A percentile compares a stretch with the other conserved stretches of the same genome.
These are phyloP conservation scores for Mallotus repandus DNA, from an alignment of 441 rosid genomes.

Conservation along the genomic window DNA sequence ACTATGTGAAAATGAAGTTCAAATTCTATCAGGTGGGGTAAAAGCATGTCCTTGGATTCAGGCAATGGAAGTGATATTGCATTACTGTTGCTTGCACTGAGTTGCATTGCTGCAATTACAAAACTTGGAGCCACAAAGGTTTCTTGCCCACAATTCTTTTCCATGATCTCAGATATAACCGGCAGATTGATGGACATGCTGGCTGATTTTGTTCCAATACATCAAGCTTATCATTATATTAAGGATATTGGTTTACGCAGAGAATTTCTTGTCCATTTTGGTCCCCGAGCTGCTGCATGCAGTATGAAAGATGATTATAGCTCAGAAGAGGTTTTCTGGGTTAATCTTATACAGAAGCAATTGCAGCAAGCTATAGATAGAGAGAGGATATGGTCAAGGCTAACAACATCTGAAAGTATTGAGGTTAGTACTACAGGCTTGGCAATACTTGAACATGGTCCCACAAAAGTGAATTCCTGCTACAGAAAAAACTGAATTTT, in stretches of 20 bases:
- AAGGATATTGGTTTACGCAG: slow-evolving; percentile 74
- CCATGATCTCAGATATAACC: slow-evolving; percentile 67
- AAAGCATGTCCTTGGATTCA: slow-evolving; percentile 44
- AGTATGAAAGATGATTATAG: slow-evolving; percentile 60
- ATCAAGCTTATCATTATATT: slow-evolving; percentile 64
- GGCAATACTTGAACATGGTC: slow-evolving; percentile 1
- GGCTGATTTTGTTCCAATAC: slow-evolving; percentile 69
- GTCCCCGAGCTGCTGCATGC: slow-evolving; percentile 85
- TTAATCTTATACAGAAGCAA: slow-evolving; percentile 84
- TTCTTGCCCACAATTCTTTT: slow-evolving; percentile 70
- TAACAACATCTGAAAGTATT: slow-evolving; percentile 92
- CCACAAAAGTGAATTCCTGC: neutral
- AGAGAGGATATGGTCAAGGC: slow-evolving; percentile 96
- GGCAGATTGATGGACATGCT: slow-evolving; percentile 92
- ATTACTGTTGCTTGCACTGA: slow-evolving; percentile 79
- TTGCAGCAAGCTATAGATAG: slow-evolving; percentile 86
- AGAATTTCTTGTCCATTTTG: slow-evolving; percentile 96
- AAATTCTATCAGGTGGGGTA: slow-evolving; percentile 50
- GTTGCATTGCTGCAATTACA: slow-evolving; percentile 78
- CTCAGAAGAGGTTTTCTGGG: slow-evolving; percentile 97
- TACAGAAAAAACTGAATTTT: neutral
- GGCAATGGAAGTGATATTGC: slow-evolving; percentile 65
- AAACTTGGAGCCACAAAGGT: slow-evolving; percentile 90
- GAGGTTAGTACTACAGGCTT: slow-evolving; percentile 56
- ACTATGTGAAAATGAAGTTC: slow-evolving; percentile 19